Conservation (phyloP, 192 early-diverging fungal species). For the Coemansia sp. region DNA sequence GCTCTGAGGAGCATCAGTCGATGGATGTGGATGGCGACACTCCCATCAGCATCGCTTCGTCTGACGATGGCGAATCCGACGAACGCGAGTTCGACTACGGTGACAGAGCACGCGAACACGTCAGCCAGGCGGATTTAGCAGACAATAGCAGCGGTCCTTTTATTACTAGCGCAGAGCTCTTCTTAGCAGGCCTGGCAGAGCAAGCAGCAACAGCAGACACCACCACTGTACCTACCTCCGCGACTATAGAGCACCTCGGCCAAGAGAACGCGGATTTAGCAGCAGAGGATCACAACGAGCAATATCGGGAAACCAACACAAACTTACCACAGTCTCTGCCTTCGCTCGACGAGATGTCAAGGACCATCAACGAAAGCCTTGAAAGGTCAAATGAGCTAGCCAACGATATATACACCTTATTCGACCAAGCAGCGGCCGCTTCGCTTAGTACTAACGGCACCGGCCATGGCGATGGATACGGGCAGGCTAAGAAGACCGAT, state of each 20-base stretch:
- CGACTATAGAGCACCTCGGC: not conserved
- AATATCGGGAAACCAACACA: not conserved
- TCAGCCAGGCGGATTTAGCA: not conserved
- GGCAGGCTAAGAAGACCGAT: not conserved
- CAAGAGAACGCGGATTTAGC: not conserved
- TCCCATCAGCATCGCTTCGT: slow-evolving; percentile 15
- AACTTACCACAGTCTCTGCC: not conserved
- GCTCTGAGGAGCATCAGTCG: not conserved
- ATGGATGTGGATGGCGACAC: slow-evolving; percentile 7
- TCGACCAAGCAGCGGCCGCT: not conserved
- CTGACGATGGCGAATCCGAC: slow-evolving; percentile 10
- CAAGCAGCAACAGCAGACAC: not conserved
- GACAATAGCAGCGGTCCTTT: not conserved
- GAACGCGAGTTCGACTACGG: not conserved
- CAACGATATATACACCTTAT: slow-evolving; percentile 15
- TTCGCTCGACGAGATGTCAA: slow-evolving; percentile 24
- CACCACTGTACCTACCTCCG: not conserved
- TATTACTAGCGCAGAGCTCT: not conserved
- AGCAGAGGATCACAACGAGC: not conserved
- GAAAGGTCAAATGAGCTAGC: slow-evolving; percentile 25
- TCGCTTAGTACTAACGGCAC: not conserved
- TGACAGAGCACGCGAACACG: not conserved
- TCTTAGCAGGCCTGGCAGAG: not conserved
- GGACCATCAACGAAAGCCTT: slow-evolving; percentile 19
- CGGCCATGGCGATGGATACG: not conserved